Base-by-base conservation (phyloP, 2,329 filamentous ascomycete genomes). In the Microsporum canis region DNA sequence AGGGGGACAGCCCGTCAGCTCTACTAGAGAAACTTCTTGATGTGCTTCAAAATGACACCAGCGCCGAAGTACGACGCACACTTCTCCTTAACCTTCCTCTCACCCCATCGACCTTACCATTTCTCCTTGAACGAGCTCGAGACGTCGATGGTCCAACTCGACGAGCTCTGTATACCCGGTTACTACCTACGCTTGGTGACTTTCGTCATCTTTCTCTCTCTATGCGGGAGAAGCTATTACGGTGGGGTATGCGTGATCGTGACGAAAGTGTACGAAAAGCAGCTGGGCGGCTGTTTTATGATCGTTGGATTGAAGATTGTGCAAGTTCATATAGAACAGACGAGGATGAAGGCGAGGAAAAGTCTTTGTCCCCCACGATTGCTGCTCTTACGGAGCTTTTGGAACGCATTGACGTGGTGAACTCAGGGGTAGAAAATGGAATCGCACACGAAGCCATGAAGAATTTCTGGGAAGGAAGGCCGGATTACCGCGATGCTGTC, bases 281-380 rank as follows among this genome's bases (percentile, higher is more conserved):
- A 6, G 89, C 94, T 2, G 90, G 88, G 5, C 87, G 89, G 53
- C 79, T 97, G 5, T 99, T 99, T 76, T 85, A 88, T 63, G 91
- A 96, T 70, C 84, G 90, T n/a, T 99, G 94, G 94, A 92, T 99
- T 63, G 92, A 97, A 70, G 90, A 97, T 70, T 96, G 91, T 68
- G 91, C 88, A 4, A 87, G 87, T 1, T 79, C 82, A 1, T 78
- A 80, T 5, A 83, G 84, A 43, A 77, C 81, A 7, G 82, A 82
- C 34, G 80, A 81, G 56, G 3, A 75, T 76, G 14, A 68, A 68
- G 14, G 63, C 64, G 39, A 70, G 66, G 55, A 74, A 68, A 55
- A 67, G 53, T 80, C 84, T 62, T 76, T 82, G 4, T 80, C 81
- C 0, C 88, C 88, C 0, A 92, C 81, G 63, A 82, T 94, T 7